Evolutionary conservation across 768 basidiomycete species (phyloP), one percentile per base, ranked within the genome.

Genomic region (Nevesoporus exiguus): DNA sequence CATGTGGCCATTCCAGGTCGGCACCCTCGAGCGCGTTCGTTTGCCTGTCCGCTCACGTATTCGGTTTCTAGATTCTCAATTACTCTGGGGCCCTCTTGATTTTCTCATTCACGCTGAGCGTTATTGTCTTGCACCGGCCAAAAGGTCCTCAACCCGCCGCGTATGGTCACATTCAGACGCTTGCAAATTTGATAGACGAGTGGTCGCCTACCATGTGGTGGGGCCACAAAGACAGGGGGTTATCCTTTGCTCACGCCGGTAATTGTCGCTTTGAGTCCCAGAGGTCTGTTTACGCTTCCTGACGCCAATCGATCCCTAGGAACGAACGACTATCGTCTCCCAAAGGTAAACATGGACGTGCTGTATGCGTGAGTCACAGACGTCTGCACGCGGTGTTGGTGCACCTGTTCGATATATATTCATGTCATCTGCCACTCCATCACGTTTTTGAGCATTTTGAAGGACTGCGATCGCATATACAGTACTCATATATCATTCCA

Each of bases 121-220:
- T 37, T 15, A 24, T 61, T 25, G 61, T 57, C 3, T 30, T 61
- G 24, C 27, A 34, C 30, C 58, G 27, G 27, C 68, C 61, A 8
- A 54, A 39, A 17, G 69, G 69, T 3, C 57, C 61, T 0, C 71
- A 72, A 34, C 71, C 65, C 0, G 66, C 63, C 5, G 58, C 66
- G n/a, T 73, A 72, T 25, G 69, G 71, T 3, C 70, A 72, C 21
- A 46, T 73, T 1, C 66, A 71, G 43, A 73, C 68, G 15, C 61
- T 73, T 15, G 69, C 65, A 3, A 70, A 72, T 44, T 51, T 72
- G 51, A 60, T 71, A 33, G 72, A 73, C 51, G 69, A 73, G n/a
- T 68, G 72, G 72, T 67, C 68, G n/a, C 52, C 61, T 1, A 66
- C 54, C 7, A 66, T 71, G 58, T 65, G 68, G 68, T 70, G 69